Conservation (phyloP, 805 yeast species). For the Candida succiphila region DNA sequence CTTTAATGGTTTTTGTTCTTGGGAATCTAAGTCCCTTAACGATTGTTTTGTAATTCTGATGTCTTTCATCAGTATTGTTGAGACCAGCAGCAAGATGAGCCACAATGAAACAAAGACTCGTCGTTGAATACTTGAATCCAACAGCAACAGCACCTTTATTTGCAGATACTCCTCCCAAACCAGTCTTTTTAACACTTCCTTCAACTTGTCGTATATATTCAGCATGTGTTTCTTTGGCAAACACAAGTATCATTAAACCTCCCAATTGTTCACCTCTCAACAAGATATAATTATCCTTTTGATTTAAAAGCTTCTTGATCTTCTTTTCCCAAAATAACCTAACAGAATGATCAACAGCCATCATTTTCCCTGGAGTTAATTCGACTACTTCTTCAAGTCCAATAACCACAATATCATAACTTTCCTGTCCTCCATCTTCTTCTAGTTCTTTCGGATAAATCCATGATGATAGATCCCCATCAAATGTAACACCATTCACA, state of each 20-base stretch:
- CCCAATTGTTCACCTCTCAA: slow-evolving; percentile 78
- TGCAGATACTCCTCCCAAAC: slow-evolving; percentile 83
- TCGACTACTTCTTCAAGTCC: slow-evolving; percentile 91
- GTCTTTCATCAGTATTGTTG: slow-evolving; percentile 71
- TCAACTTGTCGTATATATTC: slow-evolving; percentile 50
- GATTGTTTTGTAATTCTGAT: slow-evolving; percentile 75
- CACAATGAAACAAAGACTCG: slow-evolving; percentile 68
- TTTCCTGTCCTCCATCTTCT: slow-evolving; percentile 22
- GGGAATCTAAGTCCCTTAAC: slow-evolving; percentile 58
- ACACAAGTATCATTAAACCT: slow-evolving; percentile 68
- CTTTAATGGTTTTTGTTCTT: slow-evolving; percentile 48
- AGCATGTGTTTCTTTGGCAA: slow-evolving; percentile 44
- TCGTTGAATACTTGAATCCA: slow-evolving; percentile 38
- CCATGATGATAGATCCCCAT: slow-evolving; percentile 33
- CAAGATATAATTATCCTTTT: slow-evolving; percentile 34
- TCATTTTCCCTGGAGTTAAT: slow-evolving; percentile 72
- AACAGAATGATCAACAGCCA: slow-evolving; percentile 60
- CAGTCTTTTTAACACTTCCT: slow-evolving; percentile 78
- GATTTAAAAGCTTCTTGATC: slow-evolving; percentile 36
- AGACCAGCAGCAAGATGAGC: slow-evolving; percentile 94
- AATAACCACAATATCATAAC: slow-evolving; percentile 63
- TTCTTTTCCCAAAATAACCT: slow-evolving; percentile 58
- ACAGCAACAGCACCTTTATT: slow-evolving; percentile 52
- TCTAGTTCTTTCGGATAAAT: slow-evolving; percentile 27
- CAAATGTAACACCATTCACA: slow-evolving; percentile 38